phyloP scores from a whole-genome alignment of 768 basidiomycete genomes.

The Pleurotus giganteus region DNA sequence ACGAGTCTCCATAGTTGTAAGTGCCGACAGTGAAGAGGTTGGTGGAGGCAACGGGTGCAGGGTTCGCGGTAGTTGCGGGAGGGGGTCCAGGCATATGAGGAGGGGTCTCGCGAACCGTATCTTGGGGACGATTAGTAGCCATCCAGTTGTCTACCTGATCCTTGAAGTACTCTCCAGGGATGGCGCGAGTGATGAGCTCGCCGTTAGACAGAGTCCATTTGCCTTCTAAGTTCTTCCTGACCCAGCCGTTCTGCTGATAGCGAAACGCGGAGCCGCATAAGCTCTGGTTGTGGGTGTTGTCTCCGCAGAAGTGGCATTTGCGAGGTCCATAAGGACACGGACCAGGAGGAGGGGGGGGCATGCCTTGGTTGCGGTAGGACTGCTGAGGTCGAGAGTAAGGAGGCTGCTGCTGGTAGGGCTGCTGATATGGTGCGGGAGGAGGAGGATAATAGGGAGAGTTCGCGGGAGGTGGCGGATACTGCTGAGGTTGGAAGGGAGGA shows the following conservation, averaged over 20 bases:
- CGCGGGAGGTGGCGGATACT: too few relatives aligned
- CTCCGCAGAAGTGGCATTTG: too few relatives aligned
- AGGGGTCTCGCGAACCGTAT: neutral
- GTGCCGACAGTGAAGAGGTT: neutral
- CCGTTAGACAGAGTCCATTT: neutral
- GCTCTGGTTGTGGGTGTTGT: neutral
- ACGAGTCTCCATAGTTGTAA: neutral
- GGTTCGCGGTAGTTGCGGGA: neutral
- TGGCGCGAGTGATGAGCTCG: neutral
- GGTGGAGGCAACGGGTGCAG: neutral
- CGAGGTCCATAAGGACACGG: too few relatives aligned
- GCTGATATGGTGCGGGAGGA: too few relatives aligned
- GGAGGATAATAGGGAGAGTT: too few relatives aligned
- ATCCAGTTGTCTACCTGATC: neutral
- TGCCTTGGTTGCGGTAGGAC: too few relatives aligned
- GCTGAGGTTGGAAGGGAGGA: neutral
- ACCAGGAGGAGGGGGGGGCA: too few relatives aligned
- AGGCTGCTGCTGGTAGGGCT: too few relatives aligned
- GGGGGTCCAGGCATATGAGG: neutral
- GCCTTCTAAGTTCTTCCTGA: neutral
- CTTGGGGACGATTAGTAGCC: neutral
- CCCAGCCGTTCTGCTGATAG: neutral
- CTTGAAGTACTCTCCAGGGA: neutral
- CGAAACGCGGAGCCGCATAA: neutral
- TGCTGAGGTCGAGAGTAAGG: too few relatives aligned